Base-by-base conservation (phyloP, 2,329 filamentous ascomycete genomes). In the Cercospora zeae-maydis region DNA sequence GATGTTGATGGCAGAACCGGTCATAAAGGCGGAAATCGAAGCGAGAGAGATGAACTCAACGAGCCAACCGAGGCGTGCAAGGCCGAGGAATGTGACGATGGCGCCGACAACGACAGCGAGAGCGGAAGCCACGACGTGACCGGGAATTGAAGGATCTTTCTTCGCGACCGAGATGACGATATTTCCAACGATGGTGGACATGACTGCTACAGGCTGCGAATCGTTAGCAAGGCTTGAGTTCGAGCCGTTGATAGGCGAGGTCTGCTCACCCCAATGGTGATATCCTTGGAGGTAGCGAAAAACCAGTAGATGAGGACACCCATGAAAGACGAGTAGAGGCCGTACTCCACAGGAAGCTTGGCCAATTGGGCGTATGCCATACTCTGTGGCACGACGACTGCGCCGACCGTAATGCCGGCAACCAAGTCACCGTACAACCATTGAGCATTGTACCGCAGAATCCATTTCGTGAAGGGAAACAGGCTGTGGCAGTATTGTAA, bases 221-320 rank as follows among this genome's bases (percentile, higher is more conserved):
- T 13, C 19, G 61, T 58, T 47, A 71, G 66, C 59, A 36, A 42
- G 9, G 27, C 31, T 16, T 37, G 13, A 53, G 27, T 27, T 14
- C 37, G 14, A 53, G 14, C n/a, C 16, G 14, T 14, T 53, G 27
- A n/a, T n/a, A 34, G 1, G n/a, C 19, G 14, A 6, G 14, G n/a
- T 49, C 13, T 55, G 84, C 88, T 78, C 82, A 91, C 89, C 14
- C 93, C 93, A 61, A 98, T 98, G 9, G 93, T 97, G 73, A 99
- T 98, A 76, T 99, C 93, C 75, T 98, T 99, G 13, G 93, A 97
- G 0, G 95, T 99, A 34, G 93, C 95, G 73, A 98, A 98, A 74
- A 97, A 90, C 93, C 93, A 98, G 78, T 99, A 99, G 65, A 96
- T 83, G 66, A 96, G 76, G 14, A 96, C 93, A 56, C 93, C 95